Conservation (phyloP, 1,139 yeast species). For the Geotrichum bryndzae region DNA sequence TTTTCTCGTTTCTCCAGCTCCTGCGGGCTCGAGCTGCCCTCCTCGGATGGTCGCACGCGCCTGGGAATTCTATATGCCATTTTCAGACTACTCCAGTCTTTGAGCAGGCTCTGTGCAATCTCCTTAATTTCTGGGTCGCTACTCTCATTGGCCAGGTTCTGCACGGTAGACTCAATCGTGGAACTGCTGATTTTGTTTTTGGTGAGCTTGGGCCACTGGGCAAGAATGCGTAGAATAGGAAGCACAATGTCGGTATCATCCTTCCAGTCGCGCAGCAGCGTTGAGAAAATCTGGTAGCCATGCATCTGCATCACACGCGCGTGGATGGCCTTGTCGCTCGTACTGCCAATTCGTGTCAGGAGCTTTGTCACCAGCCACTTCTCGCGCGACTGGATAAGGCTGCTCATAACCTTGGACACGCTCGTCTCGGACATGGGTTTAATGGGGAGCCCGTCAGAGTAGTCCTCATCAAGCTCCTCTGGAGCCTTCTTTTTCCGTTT, state of each 20-base stretch:
- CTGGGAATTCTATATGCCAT: slow-evolving; percentile 77
- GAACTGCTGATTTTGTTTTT: slow-evolving; percentile 76
- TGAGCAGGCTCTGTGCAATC: slow-evolving; percentile 45
- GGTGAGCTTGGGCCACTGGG: slow-evolving; percentile 75
- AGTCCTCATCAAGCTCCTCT: slow-evolving; percentile 42
- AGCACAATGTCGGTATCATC: slow-evolving; percentile 34
- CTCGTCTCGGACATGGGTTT: slow-evolving; percentile 42
- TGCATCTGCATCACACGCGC: slow-evolving; percentile 66
- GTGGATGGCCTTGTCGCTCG: slow-evolving; percentile 52
- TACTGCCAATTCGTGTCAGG: slow-evolving; percentile 56
- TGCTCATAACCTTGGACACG: slow-evolving; percentile 76
- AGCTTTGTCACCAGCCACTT: slow-evolving; percentile 58
- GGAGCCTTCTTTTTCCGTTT: slow-evolving; percentile 54
- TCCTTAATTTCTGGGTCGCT: slow-evolving; percentile 26
- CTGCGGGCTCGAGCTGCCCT: slow-evolving; percentile 17
- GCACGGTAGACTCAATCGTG: slow-evolving; percentile 62
- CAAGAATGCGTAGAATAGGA: slow-evolving; percentile 52
- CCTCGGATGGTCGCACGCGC: slow-evolving; percentile 33
- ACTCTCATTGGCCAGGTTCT: slow-evolving; percentile 39
- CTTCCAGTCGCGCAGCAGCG: slow-evolving; percentile 45
- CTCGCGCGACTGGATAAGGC: slow-evolving; percentile 72
- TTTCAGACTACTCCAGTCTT: slow-evolving; percentile 68
- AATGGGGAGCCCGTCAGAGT: slow-evolving; percentile 39
- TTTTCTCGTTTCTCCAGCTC: not conserved
- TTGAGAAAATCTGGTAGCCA: slow-evolving; percentile 76